phyloP scores from a whole-genome alignment of 805 yeast genomes.

The Cyberlindnera amylophila region DNA sequence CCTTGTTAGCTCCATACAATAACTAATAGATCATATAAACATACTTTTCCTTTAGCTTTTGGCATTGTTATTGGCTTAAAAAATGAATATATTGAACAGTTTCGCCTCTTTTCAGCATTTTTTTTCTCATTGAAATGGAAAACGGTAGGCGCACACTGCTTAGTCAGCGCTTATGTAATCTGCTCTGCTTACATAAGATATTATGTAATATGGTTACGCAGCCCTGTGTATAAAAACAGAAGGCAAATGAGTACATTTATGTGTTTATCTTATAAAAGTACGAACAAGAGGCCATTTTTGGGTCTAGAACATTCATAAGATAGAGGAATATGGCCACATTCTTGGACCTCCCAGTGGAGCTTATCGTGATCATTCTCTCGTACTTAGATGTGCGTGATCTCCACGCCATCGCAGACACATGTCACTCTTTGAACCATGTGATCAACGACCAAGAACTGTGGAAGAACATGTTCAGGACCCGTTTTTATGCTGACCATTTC shows the following conservation, averaged over 20 bases:
- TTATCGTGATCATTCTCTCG: conserved; percentile 33
- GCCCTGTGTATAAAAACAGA: not conserved
- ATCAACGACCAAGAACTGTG: conserved; percentile 40
- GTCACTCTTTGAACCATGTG: conserved; percentile 27
- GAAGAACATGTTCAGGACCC: conserved; percentile 35
- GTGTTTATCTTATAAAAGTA: no score
- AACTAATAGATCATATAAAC: no score
- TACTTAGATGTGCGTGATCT: conserved; percentile 36
- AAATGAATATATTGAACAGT: no score
- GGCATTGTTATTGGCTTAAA: conserved; percentile 57
- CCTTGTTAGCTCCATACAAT: no score
- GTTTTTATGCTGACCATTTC: conserved; percentile 29
- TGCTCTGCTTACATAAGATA: not conserved
- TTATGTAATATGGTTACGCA: not conserved
- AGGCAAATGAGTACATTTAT: not conserved
- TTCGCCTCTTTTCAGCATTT: not conserved
- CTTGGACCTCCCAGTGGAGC: conserved; percentile 33
- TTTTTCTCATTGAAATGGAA: not conserved
- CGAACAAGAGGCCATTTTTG: not conserved
- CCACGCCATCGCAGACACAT: conserved; percentile 30
- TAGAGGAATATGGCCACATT: conserved; percentile 16
- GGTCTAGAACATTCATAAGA: no score
- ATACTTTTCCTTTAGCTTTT: conserved; percentile 58
- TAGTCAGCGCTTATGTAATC: not conserved
- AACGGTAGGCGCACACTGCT: not conserved